A percentile compares a stretch with the other conserved stretches of the same genome.
Evolutionary conservation across 2,329 filamentous ascomycete genomes (phyloP).

Genomic region (Ramularia collo-cygni): DNA sequence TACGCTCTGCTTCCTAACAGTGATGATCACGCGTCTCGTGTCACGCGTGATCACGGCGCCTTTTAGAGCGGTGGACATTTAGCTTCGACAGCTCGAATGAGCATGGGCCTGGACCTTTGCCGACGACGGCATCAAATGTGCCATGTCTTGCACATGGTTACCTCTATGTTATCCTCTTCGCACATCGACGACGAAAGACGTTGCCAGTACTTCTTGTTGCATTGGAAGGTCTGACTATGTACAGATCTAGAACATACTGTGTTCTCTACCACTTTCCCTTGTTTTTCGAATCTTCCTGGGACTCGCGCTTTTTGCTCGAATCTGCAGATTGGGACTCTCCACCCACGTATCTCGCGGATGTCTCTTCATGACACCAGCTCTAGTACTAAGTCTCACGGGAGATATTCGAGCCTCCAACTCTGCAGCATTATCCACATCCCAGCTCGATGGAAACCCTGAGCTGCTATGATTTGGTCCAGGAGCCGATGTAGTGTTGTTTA

Average conservation of each 20-base stretch:
- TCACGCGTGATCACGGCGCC: too few relatives aligned
- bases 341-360: background rate
- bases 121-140: too few relatives aligned
- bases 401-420: conserved; percentile 11
- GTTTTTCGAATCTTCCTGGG: background rate
- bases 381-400: background rate
- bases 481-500: background rate
- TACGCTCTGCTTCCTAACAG: too few relatives aligned
- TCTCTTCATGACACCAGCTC: background rate
- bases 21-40: too few relatives aligned
- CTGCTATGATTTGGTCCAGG: background rate
- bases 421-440: conserved; percentile 7
- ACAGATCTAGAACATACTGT: conserved; percentile 1
- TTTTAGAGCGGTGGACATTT: too few relatives aligned
- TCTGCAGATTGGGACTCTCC: background rate
- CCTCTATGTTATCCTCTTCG: too few relatives aligned
- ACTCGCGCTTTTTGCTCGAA: background rate
- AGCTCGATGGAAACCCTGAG: background rate
- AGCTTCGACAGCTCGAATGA: too few relatives aligned
- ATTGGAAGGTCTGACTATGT: too few relatives aligned
- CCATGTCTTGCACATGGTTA: too few relatives aligned
- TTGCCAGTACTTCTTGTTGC: too few relatives aligned
- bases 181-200: too few relatives aligned
- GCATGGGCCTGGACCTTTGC: too few relatives aligned
- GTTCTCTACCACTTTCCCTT: background rate